A percentile compares a stretch with the other conserved stretches of the same genome.
Evolutionary conservation across 331 rosid species (phyloP).

Genomic region (Cydonia oblonga): DNA sequence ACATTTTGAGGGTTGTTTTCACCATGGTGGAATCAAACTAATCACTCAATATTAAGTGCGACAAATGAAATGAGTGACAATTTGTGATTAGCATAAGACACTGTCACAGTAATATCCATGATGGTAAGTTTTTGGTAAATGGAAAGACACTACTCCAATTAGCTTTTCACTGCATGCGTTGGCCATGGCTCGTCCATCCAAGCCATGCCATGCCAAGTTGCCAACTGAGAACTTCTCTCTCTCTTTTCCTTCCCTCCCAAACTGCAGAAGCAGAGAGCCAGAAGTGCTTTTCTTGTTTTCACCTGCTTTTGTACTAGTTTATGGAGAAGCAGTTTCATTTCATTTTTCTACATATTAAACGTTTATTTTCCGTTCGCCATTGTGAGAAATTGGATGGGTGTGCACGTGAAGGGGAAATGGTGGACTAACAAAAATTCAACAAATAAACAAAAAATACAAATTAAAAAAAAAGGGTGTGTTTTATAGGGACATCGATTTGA

Average conservation of each 20-base stretch:
- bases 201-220: constrained; percentile 32
- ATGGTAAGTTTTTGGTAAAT: neutral
- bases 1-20: neutral
- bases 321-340: neutral
- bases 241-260: neutral
- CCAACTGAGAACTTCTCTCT: neutral
- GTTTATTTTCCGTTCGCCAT: neutral
- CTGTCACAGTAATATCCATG: too few species aligned
- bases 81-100: accelerated
- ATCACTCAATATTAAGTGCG: too few species aligned
- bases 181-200: constrained; percentile 31
- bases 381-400: neutral
- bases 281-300: constrained; percentile 13
- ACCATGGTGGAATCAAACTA: neutral
- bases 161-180: constrained; percentile 35
- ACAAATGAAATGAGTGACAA: too few species aligned
- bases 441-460: neutral
- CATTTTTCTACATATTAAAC: neutral
- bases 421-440: neutral
- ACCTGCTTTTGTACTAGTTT: constrained; percentile 23
- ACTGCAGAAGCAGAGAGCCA: constrained; percentile 1
- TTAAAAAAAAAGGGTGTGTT: neutral
- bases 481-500: constrained; percentile 29
- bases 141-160: neutral
- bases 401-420: constrained; percentile 33